phyloP scores from a whole-genome alignment of 345 rosid genomes.

The rapeseed (Brassica napus) region Da-Ae NC_063435.1:24964001-24964500 shows the following conservation, averaged over 20 bases:
- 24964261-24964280: conserved; percentile 78
- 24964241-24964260: conserved; percentile 40
- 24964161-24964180: conserved; percentile 4
- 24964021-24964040: conserved; percentile 17
- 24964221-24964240: conserved; percentile 20
- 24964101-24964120: conserved; percentile 4
- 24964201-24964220: conserved; percentile 23
- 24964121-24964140: conserved; percentile 24
- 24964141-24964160: conserved; percentile 28
- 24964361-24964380: conserved; percentile 30
- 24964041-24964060: conserved; percentile 41
- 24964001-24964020: background rate
- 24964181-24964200: background rate
- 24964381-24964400: background rate
- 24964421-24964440: conserved; percentile 48
- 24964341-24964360: conserved; percentile 49
- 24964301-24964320: conserved; percentile 62
- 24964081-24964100: conserved; percentile 28
- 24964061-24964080: conserved; percentile 42
- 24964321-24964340: conserved; percentile 32
- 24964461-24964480: background rate
- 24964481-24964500: background rate
- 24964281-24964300: conserved; percentile 92
- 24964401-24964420: conserved; percentile 45
- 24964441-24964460: conserved; percentile 41